phyloP scores from a whole-genome alignment of 73 alveolate genomes.

The Blepharisma japonicum region DNA sequence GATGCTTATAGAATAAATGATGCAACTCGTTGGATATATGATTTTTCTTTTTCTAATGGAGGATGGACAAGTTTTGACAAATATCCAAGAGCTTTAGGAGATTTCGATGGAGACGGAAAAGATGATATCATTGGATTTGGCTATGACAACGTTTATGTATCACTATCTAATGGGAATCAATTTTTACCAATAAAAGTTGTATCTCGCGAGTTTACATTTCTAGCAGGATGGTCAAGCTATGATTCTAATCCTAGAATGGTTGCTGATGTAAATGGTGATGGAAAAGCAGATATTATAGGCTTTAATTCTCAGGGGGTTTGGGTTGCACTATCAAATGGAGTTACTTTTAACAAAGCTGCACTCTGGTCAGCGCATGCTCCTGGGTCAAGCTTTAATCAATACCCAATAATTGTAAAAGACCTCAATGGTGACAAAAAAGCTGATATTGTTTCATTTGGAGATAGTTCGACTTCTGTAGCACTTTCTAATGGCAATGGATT shows the following conservation, averaged over 20 bases:
- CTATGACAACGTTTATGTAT: not conserved
- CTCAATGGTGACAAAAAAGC: not conserved
- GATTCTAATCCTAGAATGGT: not conserved
- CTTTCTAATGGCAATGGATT: not conserved
- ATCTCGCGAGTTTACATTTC: not conserved
- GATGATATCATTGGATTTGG: not conserved
- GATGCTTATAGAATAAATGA: no score
- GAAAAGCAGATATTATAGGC: not conserved
- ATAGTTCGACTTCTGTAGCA: not conserved
- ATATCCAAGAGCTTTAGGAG: not conserved
- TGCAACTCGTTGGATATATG: no score
- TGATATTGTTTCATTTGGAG: not conserved
- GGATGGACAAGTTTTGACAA: not conserved
- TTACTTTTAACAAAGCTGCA: not conserved
- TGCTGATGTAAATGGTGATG: constrained; percentile 2
- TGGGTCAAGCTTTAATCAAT: not conserved
- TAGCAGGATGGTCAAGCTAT: not conserved
- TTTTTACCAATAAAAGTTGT: not conserved
- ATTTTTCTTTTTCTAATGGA: no score
- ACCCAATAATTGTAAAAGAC: not conserved
- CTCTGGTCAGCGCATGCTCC: not conserved
- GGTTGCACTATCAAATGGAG: not conserved
- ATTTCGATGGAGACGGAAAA: not conserved
- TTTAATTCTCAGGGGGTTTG: not conserved
- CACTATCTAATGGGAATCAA: not conserved